These are phyloP conservation scores for Alternaria longipes DNA, from an alignment of 2,329 filamentous ascomycete genomes.

Conservation along the genomic window DNA sequence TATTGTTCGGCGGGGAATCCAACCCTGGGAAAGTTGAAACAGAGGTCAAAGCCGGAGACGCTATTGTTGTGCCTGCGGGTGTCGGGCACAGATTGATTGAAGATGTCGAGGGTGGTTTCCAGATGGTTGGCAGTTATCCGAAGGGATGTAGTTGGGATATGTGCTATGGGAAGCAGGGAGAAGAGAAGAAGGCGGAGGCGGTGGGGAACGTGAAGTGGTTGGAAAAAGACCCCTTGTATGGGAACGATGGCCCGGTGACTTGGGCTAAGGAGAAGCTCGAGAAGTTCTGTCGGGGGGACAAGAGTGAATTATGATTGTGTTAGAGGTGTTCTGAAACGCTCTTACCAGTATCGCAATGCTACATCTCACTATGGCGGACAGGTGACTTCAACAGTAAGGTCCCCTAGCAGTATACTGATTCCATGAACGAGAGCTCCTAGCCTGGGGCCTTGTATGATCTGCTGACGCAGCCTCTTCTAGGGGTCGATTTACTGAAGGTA, in stretches of 20 bases:
- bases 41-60: conserved; percentile 66
- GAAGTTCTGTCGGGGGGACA: conserved; percentile 1
- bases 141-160: conserved; percentile 70
- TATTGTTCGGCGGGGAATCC: conserved; percentile 73
- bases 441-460: no score
- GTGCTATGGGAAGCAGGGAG: conserved; percentile 69
- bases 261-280: conserved; percentile 35
- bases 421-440: no score
- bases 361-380: no score
- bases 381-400: no score
- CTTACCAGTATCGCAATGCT: no score
- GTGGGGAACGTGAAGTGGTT: conserved; percentile 67
- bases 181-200: conserved; percentile 61
- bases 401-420: no score
- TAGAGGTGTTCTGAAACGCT: fast-evolving
- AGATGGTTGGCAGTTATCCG: conserved; percentile 75
- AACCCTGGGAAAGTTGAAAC: conserved; percentile 67
- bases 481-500: neutral
- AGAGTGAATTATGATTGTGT: conserved; percentile 9
- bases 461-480: no score
- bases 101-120: conserved; percentile 65
- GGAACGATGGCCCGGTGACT: conserved; percentile 35
- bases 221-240: conserved; percentile 64
- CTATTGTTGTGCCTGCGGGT: conserved; percentile 71
- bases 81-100: conserved; percentile 70